A percentile compares a stretch with the other conserved stretches of the same genome.
These are phyloP conservation scores for Coleophoma crateriformis DNA, from an alignment of 2,329 filamentous ascomycete genomes.

Conservation along the genomic window DNA sequence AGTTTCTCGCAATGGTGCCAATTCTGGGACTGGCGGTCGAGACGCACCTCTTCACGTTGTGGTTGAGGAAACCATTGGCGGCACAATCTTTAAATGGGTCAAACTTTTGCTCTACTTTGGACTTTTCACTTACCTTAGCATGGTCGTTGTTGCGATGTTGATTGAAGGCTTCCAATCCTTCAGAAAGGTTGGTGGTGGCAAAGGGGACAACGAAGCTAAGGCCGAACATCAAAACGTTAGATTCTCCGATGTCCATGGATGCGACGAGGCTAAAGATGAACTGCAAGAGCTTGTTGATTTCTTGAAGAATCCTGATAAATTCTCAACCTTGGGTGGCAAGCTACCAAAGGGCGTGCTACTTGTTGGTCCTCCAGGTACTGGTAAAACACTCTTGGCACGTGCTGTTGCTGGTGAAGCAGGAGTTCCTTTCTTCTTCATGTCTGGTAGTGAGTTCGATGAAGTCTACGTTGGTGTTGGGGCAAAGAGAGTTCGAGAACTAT, in stretches of 20 bases:
- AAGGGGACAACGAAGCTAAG: constrained; percentile 74
- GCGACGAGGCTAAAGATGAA: constrained; percentile 97
- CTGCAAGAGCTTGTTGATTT: constrained; percentile 97
- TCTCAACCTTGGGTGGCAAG: constrained; percentile 91
- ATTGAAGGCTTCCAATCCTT: constrained; percentile 76
- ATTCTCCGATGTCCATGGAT: constrained; percentile 93
- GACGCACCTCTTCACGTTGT: constrained; percentile 90
- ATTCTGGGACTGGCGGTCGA: constrained; percentile 64
- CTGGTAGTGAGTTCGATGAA: constrained; percentile 96
- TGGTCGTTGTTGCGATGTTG: constrained; percentile 75
- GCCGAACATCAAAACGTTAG: constrained; percentile 87
- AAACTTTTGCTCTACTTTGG: constrained; percentile 79
- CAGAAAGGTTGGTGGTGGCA: constrained; percentile 66
- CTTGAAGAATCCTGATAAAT: constrained; percentile 85
- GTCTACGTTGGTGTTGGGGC: constrained; percentile 96
- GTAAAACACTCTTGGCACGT: constrained; percentile 91
- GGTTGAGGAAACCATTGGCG: constrained; percentile 81
- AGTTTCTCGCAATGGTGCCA: constrained; percentile 37
- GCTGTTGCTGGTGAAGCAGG: constrained; percentile 96
- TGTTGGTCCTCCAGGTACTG: constrained; percentile 92
- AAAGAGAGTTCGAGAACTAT: constrained; percentile 94
- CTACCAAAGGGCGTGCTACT: constrained; percentile 94
- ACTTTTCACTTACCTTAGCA: constrained; percentile 71
- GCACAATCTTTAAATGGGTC: constrained; percentile 81
- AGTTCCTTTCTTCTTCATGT: constrained; percentile 99